These are phyloP conservation scores for Perkinsela sp. DNA, from an alignment of 208 protist genomes.

Conservation along the genomic window DNA sequence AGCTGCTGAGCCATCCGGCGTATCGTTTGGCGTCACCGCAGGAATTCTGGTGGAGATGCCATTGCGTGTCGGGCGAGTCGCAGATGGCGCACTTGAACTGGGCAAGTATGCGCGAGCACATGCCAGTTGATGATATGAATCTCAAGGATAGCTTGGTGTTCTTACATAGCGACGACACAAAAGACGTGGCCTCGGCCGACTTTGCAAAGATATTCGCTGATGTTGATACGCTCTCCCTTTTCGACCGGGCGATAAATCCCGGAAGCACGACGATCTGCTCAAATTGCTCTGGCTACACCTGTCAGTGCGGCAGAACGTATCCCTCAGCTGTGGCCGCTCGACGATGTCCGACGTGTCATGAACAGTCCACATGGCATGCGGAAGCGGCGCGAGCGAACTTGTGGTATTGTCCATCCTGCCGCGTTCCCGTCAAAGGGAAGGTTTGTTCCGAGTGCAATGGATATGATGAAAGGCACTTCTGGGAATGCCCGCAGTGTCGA, in stretches of 20 bases:
- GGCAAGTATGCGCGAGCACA: not conserved
- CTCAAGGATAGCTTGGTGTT: not conserved
- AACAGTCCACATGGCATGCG: not conserved
- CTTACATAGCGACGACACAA: not conserved
- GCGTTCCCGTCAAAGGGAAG: not conserved
- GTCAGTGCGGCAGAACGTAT: not conserved
- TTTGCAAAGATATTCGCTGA: not conserved
- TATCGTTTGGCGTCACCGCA: not conserved
- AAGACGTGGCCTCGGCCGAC: not conserved
- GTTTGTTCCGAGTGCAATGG: not conserved
- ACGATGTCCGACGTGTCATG: not conserved
- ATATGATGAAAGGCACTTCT: not conserved
- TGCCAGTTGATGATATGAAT: not conserved
- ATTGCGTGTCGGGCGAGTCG: too few species aligned
- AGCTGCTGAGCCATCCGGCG: not conserved
- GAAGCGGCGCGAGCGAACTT: not conserved
- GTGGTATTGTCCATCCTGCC: not conserved
- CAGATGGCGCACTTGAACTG: too few species aligned
- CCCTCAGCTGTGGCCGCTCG: not conserved
- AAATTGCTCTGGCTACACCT: not conserved
- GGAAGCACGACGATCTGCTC: not conserved
- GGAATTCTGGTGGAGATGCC: not conserved
- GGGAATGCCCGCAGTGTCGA: not conserved
- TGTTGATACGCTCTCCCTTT: not conserved
- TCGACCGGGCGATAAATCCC: not conserved